These are phyloP conservation scores for Elymus sibiricus DNA, from an alignment of 176 grass and related monocot genomes.

Conservation along the genomic window DNA sequence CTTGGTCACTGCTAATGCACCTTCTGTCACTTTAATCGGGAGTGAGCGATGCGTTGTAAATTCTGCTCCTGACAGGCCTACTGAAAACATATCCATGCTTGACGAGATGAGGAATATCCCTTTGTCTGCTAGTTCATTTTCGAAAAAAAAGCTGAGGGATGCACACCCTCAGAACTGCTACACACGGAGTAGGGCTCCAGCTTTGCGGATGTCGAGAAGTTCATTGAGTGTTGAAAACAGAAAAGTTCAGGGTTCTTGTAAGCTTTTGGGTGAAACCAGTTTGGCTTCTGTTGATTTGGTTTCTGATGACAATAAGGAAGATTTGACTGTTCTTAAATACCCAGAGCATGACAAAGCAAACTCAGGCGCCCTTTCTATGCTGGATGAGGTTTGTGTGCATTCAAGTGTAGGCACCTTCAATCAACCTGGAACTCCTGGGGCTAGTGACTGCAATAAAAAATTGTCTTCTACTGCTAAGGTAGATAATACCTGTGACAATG, in stretches of 20 bases:
- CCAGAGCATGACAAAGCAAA: constrained; percentile 3
- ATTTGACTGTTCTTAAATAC: constrained; percentile 7
- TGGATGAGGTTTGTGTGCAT: constrained; percentile 29
- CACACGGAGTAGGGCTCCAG: constrained; percentile 34
- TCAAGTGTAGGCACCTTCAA: constrained; percentile 20
- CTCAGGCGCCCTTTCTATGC: constrained; percentile 24
- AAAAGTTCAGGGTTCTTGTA: constrained; percentile 41
- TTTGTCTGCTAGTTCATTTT: constrained; percentile 47
- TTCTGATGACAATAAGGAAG: constrained; percentile 28
- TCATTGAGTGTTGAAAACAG: constrained; percentile 41
- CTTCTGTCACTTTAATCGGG: constrained; percentile 19
- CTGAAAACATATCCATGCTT: constrained; percentile 65
- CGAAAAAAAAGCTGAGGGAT: constrained; percentile 59
- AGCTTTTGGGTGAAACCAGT: constrained; percentile 31
- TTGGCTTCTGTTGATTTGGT: constrained; percentile 30
- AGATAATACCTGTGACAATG: constrained; percentile 38
- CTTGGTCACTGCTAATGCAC: constrained; percentile 35
- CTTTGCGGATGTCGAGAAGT: constrained; percentile 46
- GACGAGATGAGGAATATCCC: constrained; percentile 57
- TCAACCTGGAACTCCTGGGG: constrained; percentile 31
- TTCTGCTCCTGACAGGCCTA: constrained; percentile 48
- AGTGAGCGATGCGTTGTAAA: constrained; percentile 44
- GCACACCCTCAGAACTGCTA: constrained; percentile 52
- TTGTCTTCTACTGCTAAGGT: constrained; percentile 18
- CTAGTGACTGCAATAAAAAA: constrained; percentile 27